Conservation (phyloP, 2,329 filamentous ascomycete genomes). For the Phaeoacremonium minimum region DNA sequence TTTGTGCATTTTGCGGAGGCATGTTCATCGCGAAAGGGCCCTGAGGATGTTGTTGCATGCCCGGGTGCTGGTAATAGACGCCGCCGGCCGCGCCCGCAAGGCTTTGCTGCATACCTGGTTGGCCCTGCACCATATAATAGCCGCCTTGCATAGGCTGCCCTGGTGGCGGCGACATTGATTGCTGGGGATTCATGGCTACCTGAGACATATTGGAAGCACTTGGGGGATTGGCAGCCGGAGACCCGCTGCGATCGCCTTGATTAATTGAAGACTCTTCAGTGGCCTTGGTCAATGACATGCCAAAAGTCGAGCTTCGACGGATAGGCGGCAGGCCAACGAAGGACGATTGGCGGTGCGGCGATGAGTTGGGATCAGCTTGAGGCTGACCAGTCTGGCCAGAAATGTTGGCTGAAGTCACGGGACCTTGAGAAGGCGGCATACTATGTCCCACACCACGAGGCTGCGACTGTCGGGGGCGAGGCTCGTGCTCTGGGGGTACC, state of each 20-base stretch:
- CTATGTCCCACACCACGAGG: not conserved
- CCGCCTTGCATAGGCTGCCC: conserved; percentile 6
- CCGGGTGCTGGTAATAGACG: not conserved
- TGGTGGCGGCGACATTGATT: conserved; percentile 5
- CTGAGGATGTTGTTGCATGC: not conserved
- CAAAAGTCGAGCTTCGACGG: conserved; percentile 53
- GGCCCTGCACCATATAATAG: conserved; percentile 6
- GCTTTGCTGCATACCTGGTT: conserved; percentile 3
- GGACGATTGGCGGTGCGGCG: conserved; percentile 39
- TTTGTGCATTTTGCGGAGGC: conserved; percentile 2
- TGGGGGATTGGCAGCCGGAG: conserved; percentile 6
- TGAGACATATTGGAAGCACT: conserved; percentile 8
- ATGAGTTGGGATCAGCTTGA: not conserved
- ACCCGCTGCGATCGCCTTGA: conserved; percentile 15
- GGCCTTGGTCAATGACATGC: conserved; percentile 31
- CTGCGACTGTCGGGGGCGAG: too few relatives aligned
- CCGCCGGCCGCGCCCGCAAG: conserved; percentile 1
- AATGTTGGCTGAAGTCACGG: not conserved
- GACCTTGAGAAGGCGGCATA: not conserved
- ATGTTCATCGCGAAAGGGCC: conserved; percentile 1
- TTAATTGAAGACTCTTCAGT: conserved; percentile 23
- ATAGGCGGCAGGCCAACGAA: conserved; percentile 57
- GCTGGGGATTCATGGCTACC: conserved; percentile 3
- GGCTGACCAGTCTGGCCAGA: not conserved
- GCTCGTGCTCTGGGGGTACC: not conserved